Base-by-base conservation (phyloP, 257 asterid species). In the Perilla frutescens region DNA sequence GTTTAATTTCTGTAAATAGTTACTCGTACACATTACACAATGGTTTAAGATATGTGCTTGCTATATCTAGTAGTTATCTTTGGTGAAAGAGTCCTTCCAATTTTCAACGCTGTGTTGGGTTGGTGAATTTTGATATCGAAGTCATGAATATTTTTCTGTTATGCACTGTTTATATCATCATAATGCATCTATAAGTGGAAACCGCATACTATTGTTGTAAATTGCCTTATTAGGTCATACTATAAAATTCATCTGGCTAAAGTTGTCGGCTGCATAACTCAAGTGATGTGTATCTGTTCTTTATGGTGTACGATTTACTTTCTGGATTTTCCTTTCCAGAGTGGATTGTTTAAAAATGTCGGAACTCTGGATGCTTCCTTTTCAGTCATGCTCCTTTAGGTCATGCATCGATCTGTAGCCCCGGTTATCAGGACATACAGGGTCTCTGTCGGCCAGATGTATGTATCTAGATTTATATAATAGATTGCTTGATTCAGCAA, bases 21-120 rank as follows among this genome's bases (percentile, higher is more conserved):
- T 20, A 20, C 26, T 20, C 26, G 26, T 20, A 20, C 26, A 20
- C 26, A 20, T 53, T 34, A 34, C 40, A 8, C 36, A 44, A 64
- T 76, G 58, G 47, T 1, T 3, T 48, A 2, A 8, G 1, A 8
- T 43, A 43, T 60, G 13, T 70, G 36, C 31, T 12, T 71, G 57
- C 37, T 77, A 72, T 65, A 29, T 10, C 37, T 13, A 4, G 51
- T 47, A 9, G 51, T 47, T 47, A 55, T 49, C 47, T 75, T 43
- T 59, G 44, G 20, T 3, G 2, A 36, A 3, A 34, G 49, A 78
- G 62, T 37, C 63, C 7, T 41, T 48, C 5, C n/a, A 40, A 37
- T 59, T 58, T 66, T 53, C 14, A 58, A 69, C 48, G 45, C 44
- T 39, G 72, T 50, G 44, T 49, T 47, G 69, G 49, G 48, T 47